Conservation (phyloP, 2,329 filamentous ascomycete genomes). For the Dendrostoma leiphaemia region DNA sequence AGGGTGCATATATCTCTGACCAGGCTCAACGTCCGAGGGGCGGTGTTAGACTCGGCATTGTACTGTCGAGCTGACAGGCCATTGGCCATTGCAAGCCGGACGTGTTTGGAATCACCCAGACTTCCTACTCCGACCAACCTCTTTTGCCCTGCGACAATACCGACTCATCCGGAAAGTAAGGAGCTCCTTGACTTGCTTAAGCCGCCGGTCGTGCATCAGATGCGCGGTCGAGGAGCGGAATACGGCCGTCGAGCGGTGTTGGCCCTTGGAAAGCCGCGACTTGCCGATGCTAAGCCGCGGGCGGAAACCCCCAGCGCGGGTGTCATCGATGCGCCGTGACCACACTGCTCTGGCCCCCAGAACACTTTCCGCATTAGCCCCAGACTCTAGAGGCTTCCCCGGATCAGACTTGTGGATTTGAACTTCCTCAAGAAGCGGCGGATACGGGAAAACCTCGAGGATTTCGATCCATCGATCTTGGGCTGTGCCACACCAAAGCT, state of each 20-base stretch:
- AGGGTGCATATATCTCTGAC: slow-evolving; percentile 11
- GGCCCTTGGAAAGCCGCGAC: slow-evolving; percentile 10
- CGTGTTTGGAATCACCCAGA: slow-evolving; percentile 2
- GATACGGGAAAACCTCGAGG: background rate
- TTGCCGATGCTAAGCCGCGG: slow-evolving; percentile 17
- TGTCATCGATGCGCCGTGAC: background rate
- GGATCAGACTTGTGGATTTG: background rate
- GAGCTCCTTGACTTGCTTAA: slow-evolving; percentile 10
- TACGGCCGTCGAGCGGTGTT: slow-evolving; percentile 9
- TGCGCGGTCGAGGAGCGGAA: slow-evolving; percentile 8
- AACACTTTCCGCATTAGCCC: background rate
- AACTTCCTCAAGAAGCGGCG: background rate
- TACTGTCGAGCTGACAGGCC: background rate
- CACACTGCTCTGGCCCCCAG: background rate
- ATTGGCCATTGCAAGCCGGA: slow-evolving; percentile 11
- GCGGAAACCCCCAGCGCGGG: slow-evolving; percentile 1
- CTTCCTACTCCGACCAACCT: background rate
- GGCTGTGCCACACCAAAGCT: background rate
- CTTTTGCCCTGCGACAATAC: background rate
- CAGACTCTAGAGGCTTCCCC: background rate
- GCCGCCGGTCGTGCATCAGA: slow-evolving; percentile 7
- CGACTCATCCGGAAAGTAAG: slow-evolving; percentile 4
- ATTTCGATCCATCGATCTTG: background rate
- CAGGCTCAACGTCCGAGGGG: background rate
- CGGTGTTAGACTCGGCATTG: background rate